phyloP scores from a whole-genome alignment of 768 basidiomycete species.

The Mycena floridula region DNA sequence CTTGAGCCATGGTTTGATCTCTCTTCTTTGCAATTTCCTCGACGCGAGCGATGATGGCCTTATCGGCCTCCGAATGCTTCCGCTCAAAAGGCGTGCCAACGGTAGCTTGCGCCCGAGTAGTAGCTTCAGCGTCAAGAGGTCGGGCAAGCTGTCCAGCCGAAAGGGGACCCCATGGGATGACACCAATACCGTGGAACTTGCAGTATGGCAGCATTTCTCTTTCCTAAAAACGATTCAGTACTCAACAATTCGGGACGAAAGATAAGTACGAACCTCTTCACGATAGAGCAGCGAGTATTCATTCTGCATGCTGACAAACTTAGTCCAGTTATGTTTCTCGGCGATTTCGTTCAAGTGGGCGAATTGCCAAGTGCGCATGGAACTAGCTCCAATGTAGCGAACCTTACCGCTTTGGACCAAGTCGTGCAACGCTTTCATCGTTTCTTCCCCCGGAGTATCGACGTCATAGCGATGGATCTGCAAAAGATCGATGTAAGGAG shows the following conservation, averaged over 20 bases:
- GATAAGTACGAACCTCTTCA: constrained; percentile 25
- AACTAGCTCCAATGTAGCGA: constrained; percentile 18
- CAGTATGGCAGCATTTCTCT: constrained; percentile 14
- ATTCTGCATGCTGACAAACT: constrained; percentile 44
- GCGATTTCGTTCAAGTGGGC: constrained; percentile 28
- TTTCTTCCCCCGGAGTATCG: constrained; percentile 22
- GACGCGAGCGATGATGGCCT: constrained; percentile 20
- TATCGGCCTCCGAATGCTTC: constrained; percentile 7
- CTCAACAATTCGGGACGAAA: not conserved
- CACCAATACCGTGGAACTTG: constrained; percentile 29
- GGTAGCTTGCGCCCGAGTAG: constrained; percentile 9
- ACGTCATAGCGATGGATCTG: constrained; percentile 29
- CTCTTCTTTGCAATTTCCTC: constrained; percentile 32
- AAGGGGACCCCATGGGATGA: constrained; percentile 33
- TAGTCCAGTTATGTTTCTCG: constrained; percentile 28
- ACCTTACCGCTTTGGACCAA: constrained; percentile 30
- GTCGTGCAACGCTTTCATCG: constrained; percentile 34
- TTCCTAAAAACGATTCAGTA: constrained; percentile 12
- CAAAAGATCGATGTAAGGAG: constrained; percentile 17
- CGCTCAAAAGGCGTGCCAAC: constrained; percentile 17
- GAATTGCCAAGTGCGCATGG: constrained; percentile 18
- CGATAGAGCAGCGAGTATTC: constrained; percentile 35
- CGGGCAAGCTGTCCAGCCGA: constrained; percentile 22
- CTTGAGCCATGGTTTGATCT: constrained; percentile 30
- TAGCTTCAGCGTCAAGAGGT: constrained; percentile 12